Base-by-base conservation (phyloP, 495 filamentous ascomycete species). In the Tuber aestivum region DNA sequence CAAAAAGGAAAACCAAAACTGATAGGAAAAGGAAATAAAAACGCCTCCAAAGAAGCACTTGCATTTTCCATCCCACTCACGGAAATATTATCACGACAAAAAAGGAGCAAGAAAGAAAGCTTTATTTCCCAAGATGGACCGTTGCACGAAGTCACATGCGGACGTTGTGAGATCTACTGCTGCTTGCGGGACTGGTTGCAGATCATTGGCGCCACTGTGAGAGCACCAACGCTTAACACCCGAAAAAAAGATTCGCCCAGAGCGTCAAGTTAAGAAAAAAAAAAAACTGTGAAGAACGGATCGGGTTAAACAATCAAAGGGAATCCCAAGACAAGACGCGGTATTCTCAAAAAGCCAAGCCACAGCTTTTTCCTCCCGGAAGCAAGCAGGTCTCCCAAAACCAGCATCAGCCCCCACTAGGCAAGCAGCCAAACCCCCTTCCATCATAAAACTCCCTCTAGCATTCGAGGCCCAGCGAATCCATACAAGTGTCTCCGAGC, bases 141-240 rank as follows among this genome's bases (percentile, higher is more conserved):
- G 72, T 78, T 44, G 70, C 74, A 72, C 72, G 74, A 79, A 70
- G 74, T 79, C 78, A 79, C 78, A 79, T 79, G 78, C 76, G 45
- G 61, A 68, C 45, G 77, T 74, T 70, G 72, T 79, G 77, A 79
- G 78, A 79, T 79, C 78, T 79, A 35, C 10, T 74, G 74, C 74
- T 75, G 76, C 72, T 72, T 79, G 76, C 75, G 75, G 74, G 73
- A 32, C 74, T 77, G 75, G 74, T 77, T 44, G 75, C 65, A 79
- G 78, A 79, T 79, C 78, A 79, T 75, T 71, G 61, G 76, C 69
- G 70, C 70, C 78, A 74, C 72, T 71, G n/a, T 32, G 56, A 65
- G 23, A 65, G 56, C n/a, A 32, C 56, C 56, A 16, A 65, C 6
- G n/a, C 56, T 65, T 32, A 65, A 27, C 56, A 65, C n/a, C 56